Evolutionary conservation across 176 grass and related monocot species (phyloP).

Genomic region (Panicum miliaceum): DNA sequence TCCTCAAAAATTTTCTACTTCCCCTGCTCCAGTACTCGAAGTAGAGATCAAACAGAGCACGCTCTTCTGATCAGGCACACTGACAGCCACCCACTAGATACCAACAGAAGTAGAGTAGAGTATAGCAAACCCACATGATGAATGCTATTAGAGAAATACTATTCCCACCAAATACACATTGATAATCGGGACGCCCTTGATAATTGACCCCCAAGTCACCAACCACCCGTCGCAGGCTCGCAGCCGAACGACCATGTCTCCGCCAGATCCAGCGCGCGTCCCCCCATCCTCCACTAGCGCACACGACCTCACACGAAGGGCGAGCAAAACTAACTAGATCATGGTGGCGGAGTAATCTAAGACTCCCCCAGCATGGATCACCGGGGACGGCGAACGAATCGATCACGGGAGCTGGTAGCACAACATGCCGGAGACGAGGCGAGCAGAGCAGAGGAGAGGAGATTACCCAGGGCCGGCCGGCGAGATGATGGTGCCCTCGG

Average conservation of each 20-base stretch:
- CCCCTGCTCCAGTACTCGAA: neutral
- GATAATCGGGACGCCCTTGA: neutral
- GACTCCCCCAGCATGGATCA: neutral
- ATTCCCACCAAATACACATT: neutral
- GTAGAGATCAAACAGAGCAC: neutral
- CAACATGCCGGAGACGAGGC: neutral
- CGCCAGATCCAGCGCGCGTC: conserved; percentile 29
- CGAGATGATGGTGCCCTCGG: conserved; percentile 80
- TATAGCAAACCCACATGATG: neutral
- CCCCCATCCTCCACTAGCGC: neutral
- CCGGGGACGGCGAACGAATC: neutral
- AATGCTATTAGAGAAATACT: neutral
- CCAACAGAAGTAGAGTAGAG: neutral
- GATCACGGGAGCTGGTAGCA: neutral
- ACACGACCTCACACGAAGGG: neutral
- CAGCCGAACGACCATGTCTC: neutral
- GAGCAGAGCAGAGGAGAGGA: neutral
- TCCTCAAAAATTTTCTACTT: neutral
- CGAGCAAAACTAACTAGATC: neutral
- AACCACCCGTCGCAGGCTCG: neutral
- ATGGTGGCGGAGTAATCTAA: neutral
- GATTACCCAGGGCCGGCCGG: conserved; percentile 75
- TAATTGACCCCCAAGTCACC: neutral
- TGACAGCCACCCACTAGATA: neutral
- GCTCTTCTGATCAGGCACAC: neutral